These are phyloP conservation scores for Ceratobasidium sp. DNA, from an alignment of 1,284 basidiomycete species.

Conservation along the genomic window DNA sequence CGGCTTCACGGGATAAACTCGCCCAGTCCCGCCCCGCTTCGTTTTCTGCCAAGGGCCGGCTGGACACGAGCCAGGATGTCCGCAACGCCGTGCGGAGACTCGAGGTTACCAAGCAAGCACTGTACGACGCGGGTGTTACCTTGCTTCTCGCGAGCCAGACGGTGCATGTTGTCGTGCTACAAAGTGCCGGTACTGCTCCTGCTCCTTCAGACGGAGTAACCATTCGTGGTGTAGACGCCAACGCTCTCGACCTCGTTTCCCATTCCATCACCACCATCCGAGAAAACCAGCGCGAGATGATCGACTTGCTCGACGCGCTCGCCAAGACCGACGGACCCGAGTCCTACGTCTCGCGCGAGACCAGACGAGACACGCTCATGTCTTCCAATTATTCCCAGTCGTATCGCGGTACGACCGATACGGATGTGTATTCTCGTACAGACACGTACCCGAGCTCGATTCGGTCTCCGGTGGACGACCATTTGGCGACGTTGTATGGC, in stretches of 20 bases:
- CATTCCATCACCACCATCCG: slow-evolving; percentile 10
- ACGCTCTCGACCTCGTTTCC: slow-evolving; percentile 24
- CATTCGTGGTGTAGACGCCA: background rate
- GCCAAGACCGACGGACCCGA: slow-evolving; percentile 10
- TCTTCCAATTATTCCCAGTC: background rate
- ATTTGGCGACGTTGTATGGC: slow-evolving; percentile 22
- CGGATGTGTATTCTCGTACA: slow-evolving; percentile 9
- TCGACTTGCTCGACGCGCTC: slow-evolving; percentile 13
- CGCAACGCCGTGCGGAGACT: slow-evolving; percentile 65
- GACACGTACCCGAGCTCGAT: slow-evolving; percentile 11
- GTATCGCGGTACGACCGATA: background rate
- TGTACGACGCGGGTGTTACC: slow-evolving; percentile 69
- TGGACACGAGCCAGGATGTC: slow-evolving; percentile 50
- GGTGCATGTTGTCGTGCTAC: slow-evolving; percentile 52
- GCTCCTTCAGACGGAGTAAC: background rate
- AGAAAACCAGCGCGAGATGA: background rate
- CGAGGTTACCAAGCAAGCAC: slow-evolving; percentile 68
- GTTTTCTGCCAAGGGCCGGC: too few species aligned
- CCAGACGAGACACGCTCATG: background rate
- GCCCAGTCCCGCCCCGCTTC: background rate
- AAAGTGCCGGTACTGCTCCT: slow-evolving; percentile 45
- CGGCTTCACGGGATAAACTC: background rate
- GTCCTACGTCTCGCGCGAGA: slow-evolving; percentile 1
- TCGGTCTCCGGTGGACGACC: slow-evolving; percentile 19
- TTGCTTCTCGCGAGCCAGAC: slow-evolving; percentile 64